These are phyloP conservation scores for peach (Prunus persica) DNA, from an alignment of 306 rosid genomes.

Conservation along the genomic window DNA sequence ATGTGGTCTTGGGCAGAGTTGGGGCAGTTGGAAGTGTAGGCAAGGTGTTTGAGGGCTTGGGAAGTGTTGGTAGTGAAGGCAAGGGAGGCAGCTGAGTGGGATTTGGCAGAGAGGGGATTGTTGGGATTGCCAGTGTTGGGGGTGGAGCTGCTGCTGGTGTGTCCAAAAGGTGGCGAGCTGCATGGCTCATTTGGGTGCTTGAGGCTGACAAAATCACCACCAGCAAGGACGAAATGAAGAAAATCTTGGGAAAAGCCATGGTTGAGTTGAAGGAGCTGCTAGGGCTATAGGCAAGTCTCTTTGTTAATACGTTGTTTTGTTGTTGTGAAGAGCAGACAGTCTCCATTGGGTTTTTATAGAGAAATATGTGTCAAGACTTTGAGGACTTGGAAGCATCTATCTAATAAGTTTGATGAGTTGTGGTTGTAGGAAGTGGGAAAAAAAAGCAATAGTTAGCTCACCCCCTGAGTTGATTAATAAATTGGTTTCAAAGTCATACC, in stretches of 20 bases:
- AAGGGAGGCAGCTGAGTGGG: not conserved
- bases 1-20: conserved; percentile 17
- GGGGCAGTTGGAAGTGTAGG: conserved; percentile 12
- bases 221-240: not conserved
- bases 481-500: not conserved
- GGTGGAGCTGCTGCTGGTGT: conserved; percentile 4
- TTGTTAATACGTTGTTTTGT: not conserved
- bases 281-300: not conserved
- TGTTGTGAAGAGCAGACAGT: not conserved
- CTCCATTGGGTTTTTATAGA: not conserved
- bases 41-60: conserved; percentile 17
- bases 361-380: not conserved
- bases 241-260: conserved; percentile 6
- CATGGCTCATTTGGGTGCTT: not conserved
- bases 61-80: conserved; percentile 18
- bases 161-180: conserved; percentile 18
- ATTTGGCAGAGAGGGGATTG: conserved; percentile 12
- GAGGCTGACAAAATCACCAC: not conserved
- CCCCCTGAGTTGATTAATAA: not conserved
- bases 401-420: not conserved
- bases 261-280: not conserved
- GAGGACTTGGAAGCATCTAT: not conserved
- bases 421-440: not conserved
- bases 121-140: conserved; percentile 2
- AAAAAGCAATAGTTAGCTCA: not conserved